Percentiles rank a stretch among this genome's conserved stretches.
Evolutionary conservation across 164 flowering plant genomes (phyloP).

Genomic region (Santalum album): DNA sequence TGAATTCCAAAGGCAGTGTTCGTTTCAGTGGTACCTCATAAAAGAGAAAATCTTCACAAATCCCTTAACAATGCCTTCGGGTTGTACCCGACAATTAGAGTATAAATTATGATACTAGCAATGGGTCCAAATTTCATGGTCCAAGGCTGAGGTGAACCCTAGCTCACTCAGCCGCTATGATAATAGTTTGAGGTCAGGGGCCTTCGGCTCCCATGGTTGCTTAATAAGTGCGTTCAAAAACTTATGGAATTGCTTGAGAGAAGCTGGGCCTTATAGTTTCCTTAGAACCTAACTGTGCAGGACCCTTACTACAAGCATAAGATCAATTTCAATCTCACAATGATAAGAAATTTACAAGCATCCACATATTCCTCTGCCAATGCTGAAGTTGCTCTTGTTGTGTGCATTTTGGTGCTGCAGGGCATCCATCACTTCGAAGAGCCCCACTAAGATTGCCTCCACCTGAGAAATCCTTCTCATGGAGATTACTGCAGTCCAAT

Average conservation of each 20-base stretch:
- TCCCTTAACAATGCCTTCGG: constrained; percentile 53
- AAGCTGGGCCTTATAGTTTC: too few relatives aligned
- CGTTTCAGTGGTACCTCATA: constrained; percentile 37
- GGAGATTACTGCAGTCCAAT: constrained; percentile 76
- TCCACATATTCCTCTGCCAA: constrained; percentile 92
- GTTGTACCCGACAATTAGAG: too few relatives aligned
- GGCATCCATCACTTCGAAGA: constrained; percentile 56
- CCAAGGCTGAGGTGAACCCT: too few relatives aligned
- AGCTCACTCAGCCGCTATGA: too few relatives aligned
- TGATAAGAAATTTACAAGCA: constrained; percentile 45
- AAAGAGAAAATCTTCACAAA: constrained; percentile 48
- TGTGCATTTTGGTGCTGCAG: constrained; percentile 66
- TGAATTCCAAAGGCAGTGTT: constrained; percentile 2
- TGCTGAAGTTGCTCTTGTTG: constrained; percentile 92
- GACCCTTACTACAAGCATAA: not conserved
- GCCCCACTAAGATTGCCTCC: constrained; percentile 45
- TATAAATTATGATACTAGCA: too few relatives aligned
- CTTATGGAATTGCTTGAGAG: too few relatives aligned
- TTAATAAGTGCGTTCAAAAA: too few relatives aligned
- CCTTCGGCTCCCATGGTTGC: too few relatives aligned
- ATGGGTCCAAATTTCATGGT: too few relatives aligned
- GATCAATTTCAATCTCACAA: not conserved
- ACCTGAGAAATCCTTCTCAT: constrained; percentile 61
- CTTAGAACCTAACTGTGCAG: too few relatives aligned
- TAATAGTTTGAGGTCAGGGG: too few relatives aligned